Conservation (phyloP, 1,139 yeast species). For the Petasospora rhodanensis region DNA sequence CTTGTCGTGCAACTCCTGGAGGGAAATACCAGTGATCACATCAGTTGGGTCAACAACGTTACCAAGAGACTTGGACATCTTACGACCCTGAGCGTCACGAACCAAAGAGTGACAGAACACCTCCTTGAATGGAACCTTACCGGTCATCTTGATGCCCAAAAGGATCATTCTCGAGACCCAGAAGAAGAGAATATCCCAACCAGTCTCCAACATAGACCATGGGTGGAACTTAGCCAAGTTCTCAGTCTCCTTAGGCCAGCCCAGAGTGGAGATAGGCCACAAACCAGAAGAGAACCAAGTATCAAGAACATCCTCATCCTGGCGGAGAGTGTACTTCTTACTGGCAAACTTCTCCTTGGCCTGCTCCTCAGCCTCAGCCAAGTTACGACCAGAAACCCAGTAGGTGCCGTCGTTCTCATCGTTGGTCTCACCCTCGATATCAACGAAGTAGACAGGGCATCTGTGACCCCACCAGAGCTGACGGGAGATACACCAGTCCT, state of each 20-base stretch:
- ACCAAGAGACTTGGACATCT: constrained; percentile 97
- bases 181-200: constrained; percentile 98
- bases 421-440: constrained; percentile 60
- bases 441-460: constrained; percentile 91
- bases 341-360: constrained; percentile 73
- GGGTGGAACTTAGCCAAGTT: constrained; percentile 83
- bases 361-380: constrained; percentile 79
- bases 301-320: constrained; percentile 97
- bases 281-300: constrained; percentile 98
- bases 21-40: constrained; percentile 82
- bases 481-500: constrained; percentile 99
- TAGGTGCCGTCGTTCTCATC: constrained; percentile 58
- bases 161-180: constrained; percentile 98
- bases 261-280: constrained; percentile 96
- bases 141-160: constrained; percentile 85
- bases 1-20: constrained; percentile 77
- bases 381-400: constrained; percentile 89
- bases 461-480: constrained; percentile 99
- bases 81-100: constrained; percentile 98
- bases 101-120: constrained; percentile 98
- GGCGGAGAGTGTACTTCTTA: constrained; percentile 69
- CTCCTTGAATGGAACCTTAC: constrained; percentile 88
- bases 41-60: constrained; percentile 95
- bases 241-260: constrained; percentile 82
- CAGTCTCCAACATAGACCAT: constrained; percentile 92